Conservation (phyloP, 352 stramenopile genomes). For the Phytophthora citricola region DNA sequence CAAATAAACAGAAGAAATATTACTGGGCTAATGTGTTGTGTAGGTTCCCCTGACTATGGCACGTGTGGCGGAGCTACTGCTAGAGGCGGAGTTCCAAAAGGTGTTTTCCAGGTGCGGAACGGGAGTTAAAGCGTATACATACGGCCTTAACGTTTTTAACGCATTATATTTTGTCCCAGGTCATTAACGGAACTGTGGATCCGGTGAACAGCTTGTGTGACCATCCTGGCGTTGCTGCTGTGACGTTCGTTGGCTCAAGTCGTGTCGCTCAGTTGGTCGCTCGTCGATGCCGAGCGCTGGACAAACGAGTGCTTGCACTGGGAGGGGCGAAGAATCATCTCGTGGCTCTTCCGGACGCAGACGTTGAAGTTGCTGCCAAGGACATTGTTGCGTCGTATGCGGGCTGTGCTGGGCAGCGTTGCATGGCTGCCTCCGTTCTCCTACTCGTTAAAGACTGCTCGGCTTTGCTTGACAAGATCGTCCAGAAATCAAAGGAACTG, state of each 20-base stretch:
- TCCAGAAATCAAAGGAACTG: slow-evolving; percentile 89
- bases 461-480: slow-evolving; percentile 86
- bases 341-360: slow-evolving; percentile 94
- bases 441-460: slow-evolving; percentile 88
- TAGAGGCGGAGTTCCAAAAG: slow-evolving; percentile 93
- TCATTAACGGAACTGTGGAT: slow-evolving; percentile 94
- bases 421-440: slow-evolving; percentile 97
- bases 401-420: slow-evolving; percentile 96
- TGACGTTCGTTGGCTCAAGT: slow-evolving; percentile 97
- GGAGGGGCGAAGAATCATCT: slow-evolving; percentile 99
- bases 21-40: background rate
- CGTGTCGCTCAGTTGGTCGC: slow-evolving; percentile 94
- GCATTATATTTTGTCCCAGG: slow-evolving; percentile 44
- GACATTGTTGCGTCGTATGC: slow-evolving; percentile 97
- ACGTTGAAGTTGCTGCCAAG: slow-evolving; percentile 90
- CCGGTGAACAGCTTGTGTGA: slow-evolving; percentile 94
- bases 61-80: slow-evolving; percentile 86
- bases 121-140: background rate
- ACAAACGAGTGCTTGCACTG: slow-evolving; percentile 96
- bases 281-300: slow-evolving; percentile 86
- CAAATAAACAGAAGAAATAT: background rate
- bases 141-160: background rate
- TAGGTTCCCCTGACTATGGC: slow-evolving; percentile 93
- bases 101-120: slow-evolving; percentile 91
- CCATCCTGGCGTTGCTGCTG: slow-evolving; percentile 80